These are phyloP conservation scores for Nitzschia sp. DNA, from an alignment of 108 stramenopile genomes.

Conservation along the genomic window DNA sequence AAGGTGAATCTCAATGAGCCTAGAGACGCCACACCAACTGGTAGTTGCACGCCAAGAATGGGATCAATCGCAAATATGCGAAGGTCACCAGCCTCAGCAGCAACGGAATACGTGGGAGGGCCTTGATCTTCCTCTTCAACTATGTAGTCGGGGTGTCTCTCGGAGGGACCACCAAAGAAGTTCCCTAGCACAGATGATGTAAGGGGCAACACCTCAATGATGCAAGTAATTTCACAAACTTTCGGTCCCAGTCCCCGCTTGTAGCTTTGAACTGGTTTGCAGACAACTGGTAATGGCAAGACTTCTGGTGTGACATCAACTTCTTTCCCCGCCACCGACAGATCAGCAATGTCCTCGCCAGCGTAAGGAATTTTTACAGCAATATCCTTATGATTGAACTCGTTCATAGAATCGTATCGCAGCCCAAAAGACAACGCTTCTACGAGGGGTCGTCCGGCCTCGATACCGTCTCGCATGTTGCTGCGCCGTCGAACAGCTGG, in stretches of 20 bases:
- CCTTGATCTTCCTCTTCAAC: conserved; percentile 24
- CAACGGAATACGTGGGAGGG: conserved; percentile 46
- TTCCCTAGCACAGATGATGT: conserved; percentile 29
- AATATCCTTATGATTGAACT: conserved; percentile 56
- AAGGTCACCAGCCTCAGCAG: conserved; percentile 46
- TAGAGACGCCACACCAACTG: conserved; percentile 51
- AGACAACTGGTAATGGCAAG: conserved; percentile 54
- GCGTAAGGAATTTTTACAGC: conserved; percentile 51
- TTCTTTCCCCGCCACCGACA: conserved; percentile 43
- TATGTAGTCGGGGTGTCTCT: conserved; percentile 26
- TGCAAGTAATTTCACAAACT: conserved; percentile 60
- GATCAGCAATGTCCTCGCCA: conserved; percentile 28
- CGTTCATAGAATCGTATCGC: conserved; percentile 55
- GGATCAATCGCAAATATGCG: conserved; percentile 74
- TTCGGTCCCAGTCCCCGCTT: conserved; percentile 42
- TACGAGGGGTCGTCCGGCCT: conserved; percentile 34
- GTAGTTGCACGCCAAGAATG: conserved; percentile 67
- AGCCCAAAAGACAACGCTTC: conserved; percentile 76
- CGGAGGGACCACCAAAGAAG: conserved; percentile 26
- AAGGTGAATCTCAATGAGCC: conserved; percentile 45
- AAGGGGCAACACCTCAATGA: conserved; percentile 61
- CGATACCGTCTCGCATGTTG: conserved; percentile 5
- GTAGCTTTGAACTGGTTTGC: conserved; percentile 48
- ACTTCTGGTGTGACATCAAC: conserved; percentile 51
- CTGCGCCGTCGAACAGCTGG: conserved; percentile 16